Evolutionary conservation across 192 early-diverging fungal species (phyloP).

Genomic region (Coemansia furcata): DNA sequence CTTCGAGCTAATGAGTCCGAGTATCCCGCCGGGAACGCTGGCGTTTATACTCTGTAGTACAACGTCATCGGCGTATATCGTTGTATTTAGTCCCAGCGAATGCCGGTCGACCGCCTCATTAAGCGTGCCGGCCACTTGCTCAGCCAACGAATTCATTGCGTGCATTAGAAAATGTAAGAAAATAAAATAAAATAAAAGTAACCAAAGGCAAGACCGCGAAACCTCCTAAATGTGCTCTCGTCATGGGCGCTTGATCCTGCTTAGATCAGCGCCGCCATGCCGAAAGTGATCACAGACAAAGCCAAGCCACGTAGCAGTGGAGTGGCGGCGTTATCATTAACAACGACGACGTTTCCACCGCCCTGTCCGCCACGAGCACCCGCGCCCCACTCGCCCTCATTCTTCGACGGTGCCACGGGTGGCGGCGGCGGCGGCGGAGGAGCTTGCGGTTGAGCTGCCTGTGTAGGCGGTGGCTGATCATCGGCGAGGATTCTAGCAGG

Average conservation of each 20-base stretch:
- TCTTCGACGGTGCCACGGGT: slow-evolving; percentile 1
- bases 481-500: slow-evolving; percentile 29
- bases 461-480: slow-evolving; percentile 13
- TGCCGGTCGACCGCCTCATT: slow-evolving; percentile 11
- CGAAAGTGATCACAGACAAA: neutral
- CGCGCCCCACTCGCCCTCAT: neutral
- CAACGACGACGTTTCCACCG: slow-evolving; percentile 17
- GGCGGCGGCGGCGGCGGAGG: slow-evolving; percentile 6
- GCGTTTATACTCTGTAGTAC: slow-evolving; percentile 30
- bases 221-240: neutral
- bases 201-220: neutral
- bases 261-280: neutral
- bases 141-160: slow-evolving; percentile 1
- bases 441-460: neutral
- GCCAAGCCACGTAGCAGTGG: neutral
- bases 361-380: neutral
- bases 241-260: neutral
- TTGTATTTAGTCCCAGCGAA: slow-evolving; percentile 36
- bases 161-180: neutral
- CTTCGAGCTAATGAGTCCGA: slow-evolving; percentile 17
- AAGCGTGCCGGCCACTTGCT: slow-evolving; percentile 11
- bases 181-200: neutral
- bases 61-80: slow-evolving; percentile 42
- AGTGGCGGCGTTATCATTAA: slow-evolving; percentile 21
- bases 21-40: slow-evolving; percentile 10